These are phyloP conservation scores for Aspergillus amoenus DNA, from an alignment of 2,329 filamentous ascomycete genomes.

Conservation along the genomic window DNA sequence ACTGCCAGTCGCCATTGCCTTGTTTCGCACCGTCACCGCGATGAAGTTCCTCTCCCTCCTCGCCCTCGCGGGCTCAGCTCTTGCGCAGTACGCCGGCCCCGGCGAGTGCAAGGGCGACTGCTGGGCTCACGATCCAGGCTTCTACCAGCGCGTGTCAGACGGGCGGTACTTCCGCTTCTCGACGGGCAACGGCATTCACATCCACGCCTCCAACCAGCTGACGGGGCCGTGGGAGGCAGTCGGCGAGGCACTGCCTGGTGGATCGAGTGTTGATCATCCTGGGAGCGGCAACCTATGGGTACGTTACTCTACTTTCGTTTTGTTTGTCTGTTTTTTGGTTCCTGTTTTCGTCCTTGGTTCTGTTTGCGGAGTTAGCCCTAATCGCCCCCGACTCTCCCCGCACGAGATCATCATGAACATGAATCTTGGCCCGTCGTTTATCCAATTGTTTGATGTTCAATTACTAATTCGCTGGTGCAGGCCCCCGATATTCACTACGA, in stretches of 20 bases:
- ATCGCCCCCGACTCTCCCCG: neutral
- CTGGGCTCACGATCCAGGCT: slow-evolving; percentile 49
- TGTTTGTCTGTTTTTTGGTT: neutral
- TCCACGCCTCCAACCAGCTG: slow-evolving; percentile 47
- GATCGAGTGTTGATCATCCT: slow-evolving; percentile 44
- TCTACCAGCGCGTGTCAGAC: slow-evolving; percentile 50
- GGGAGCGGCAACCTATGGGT: slow-evolving; percentile 54
- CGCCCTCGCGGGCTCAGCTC: slow-evolving; percentile 9
- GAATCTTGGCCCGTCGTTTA: neutral
- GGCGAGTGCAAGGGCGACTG: slow-evolving; percentile 34
- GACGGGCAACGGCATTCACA: slow-evolving; percentile 51
- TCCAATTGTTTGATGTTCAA: neutral
- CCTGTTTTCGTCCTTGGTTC: neutral
- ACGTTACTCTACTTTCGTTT: neutral
- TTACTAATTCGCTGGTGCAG: slow-evolving; percentile 33
- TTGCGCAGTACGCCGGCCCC: slow-evolving; percentile 25
- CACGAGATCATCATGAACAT: neutral
- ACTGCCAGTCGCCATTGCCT: no score
- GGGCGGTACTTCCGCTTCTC: slow-evolving; percentile 56
- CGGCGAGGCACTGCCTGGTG: slow-evolving; percentile 46
- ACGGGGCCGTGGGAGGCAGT: slow-evolving; percentile 52
- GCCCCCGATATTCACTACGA: slow-evolving; percentile 64
- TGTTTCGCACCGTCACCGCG: neutral
- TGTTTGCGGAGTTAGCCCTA: neutral
- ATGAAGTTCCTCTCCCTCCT: slow-evolving; percentile 14